A percentile compares a stretch with the other conserved stretches of the same genome.
phyloP scores from a whole-genome alignment of 495 filamentous ascomycete genomes.

The Polyplosphaeria fusca region DNA sequence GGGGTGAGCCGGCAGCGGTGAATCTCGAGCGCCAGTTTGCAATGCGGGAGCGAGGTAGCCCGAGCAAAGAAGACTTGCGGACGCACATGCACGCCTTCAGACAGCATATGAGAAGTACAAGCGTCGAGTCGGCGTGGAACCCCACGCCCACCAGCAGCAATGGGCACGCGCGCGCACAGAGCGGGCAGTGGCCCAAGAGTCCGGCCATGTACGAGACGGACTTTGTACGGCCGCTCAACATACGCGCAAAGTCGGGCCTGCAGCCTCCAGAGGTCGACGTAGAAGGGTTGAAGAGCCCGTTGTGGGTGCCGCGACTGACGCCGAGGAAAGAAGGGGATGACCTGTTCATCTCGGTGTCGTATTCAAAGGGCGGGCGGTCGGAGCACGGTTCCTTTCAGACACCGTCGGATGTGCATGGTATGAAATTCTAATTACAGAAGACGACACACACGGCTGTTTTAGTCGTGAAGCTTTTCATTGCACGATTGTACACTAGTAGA shows the following conservation, averaged over 20 bases:
- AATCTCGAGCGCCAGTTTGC: constrained; percentile 33
- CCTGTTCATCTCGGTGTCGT: constrained; percentile 33
- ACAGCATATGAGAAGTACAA: constrained; percentile 21
- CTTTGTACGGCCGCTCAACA: constrained; percentile 13
- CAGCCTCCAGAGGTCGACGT: constrained; percentile 1
- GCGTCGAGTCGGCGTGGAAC: constrained; percentile 12
- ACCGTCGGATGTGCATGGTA: too few relatives aligned
- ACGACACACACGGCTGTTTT: neutral
- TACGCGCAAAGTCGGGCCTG: constrained; percentile 1
- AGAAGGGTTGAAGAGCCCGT: constrained; percentile 33
- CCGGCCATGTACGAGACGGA: constrained; percentile 24
- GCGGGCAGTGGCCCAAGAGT: constrained; percentile 22
- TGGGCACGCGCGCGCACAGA: constrained; percentile 10
- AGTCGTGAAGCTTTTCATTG: neutral
- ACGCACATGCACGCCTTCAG: neutral
- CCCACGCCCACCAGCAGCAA: neutral
- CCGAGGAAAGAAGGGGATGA: constrained; percentile 40
- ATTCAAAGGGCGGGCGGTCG: constrained; percentile 6
- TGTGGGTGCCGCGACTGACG: constrained; percentile 41
- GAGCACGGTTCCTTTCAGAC: too few relatives aligned
- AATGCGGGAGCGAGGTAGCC: constrained; percentile 17
- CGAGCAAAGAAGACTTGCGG: neutral
- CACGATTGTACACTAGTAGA: constrained; percentile 18
- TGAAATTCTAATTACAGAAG: too few relatives aligned
- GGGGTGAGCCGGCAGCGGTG: constrained; percentile 30